Percentiles rank a stretch among this genome's conserved stretches.
Conservation (phyloP, 2,329 filamentous ascomycete species). For the Sporothrix phasma region DNA sequence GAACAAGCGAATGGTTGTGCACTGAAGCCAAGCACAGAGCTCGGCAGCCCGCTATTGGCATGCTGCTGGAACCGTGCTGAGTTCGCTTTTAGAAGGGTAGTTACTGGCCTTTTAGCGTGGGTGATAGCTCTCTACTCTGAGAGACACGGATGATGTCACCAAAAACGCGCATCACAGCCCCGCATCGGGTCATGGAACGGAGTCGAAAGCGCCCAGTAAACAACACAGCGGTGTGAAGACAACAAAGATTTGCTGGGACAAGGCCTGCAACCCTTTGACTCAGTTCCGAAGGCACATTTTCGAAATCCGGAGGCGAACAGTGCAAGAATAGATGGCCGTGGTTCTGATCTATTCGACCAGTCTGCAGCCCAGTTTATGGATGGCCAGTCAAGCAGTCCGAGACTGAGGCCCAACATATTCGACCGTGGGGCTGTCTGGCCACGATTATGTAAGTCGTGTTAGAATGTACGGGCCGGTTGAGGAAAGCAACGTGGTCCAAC, state of each 20-base stretch:
- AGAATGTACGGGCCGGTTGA: background rate
- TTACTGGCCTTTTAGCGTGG: background rate
- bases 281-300: background rate
- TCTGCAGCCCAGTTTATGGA: too few relatives aligned
- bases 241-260: too few relatives aligned
- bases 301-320: background rate
- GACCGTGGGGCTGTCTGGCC: background rate
- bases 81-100: background rate
- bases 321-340: too few relatives aligned
- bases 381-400: too few relatives aligned
- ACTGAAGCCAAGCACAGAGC: too few relatives aligned
- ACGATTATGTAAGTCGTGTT: background rate
- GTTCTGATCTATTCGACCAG: too few relatives aligned
- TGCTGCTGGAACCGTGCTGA: background rate
- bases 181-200: background rate
- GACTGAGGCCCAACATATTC: too few relatives aligned
- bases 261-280: too few relatives aligned
- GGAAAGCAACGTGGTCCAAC: background rate
- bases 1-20: too few relatives aligned
- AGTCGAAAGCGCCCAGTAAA: background rate
- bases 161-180: background rate
- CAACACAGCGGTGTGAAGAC: background rate
- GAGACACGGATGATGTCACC: conserved; percentile 7
- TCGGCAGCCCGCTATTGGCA: too few relatives aligned
- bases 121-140: background rate